phyloP scores from a whole-genome alignment of 129 eudicot genomes.

The Apium graveolens region DNA sequence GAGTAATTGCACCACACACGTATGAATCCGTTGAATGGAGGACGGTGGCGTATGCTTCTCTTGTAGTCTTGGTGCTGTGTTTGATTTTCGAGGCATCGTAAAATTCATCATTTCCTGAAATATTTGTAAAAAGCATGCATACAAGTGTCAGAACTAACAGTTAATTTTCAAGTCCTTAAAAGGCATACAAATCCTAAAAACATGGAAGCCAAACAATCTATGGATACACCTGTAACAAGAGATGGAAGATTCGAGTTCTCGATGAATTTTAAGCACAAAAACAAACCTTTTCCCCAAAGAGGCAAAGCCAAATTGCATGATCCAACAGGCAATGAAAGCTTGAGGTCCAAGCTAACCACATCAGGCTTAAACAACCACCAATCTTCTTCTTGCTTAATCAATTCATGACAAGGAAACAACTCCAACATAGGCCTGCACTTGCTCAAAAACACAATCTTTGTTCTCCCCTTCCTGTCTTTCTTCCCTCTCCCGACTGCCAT shows the following conservation, averaged over 20 bases:
- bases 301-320: constrained; percentile 81
- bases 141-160: background rate
- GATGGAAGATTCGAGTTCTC: background rate
- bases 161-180: background rate
- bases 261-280: background rate
- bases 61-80: constrained; percentile 15
- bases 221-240: background rate
- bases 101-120: constrained; percentile 49
- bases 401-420: constrained; percentile 65
- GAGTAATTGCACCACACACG: constrained; percentile 79
- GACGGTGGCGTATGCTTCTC: constrained; percentile 80
- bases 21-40: constrained; percentile 78
- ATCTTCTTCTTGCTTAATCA: constrained; percentile 58
- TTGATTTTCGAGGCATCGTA: constrained; percentile 48
- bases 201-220: background rate
- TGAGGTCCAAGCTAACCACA: constrained; percentile 43
- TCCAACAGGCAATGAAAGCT: constrained; percentile 70
- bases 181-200: background rate
- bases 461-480: constrained; percentile 9
- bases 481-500: constrained; percentile 58
- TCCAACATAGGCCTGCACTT: constrained; percentile 84
- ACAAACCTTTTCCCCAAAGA: constrained; percentile 76
- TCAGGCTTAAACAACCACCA: constrained; percentile 81
- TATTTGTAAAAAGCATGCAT: background rate
- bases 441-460: constrained; percentile 67